Base-by-base conservation (phyloP, 371 early-diverging fungal species). In the Mucor piriformis region DNA sequence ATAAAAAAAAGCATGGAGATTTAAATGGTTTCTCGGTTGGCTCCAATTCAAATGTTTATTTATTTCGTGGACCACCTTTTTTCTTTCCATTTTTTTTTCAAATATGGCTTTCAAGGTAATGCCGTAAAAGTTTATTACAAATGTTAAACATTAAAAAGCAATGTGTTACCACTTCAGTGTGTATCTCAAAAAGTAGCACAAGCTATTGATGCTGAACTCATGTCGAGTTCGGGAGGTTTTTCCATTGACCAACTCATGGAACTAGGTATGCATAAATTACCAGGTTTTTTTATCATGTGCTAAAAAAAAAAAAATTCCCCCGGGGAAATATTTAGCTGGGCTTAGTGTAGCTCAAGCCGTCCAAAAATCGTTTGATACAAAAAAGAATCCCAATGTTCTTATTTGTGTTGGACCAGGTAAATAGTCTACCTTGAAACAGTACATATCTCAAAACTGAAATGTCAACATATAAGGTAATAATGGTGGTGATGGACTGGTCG, bases 401-500 rank as follows among this genome's bases (percentile, higher is more conserved):
- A 84, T 95, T 8, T 92, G 90, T 64, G 87, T 88, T 40, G 92
- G 92, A 0, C 93, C 93, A 23, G 97, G 93, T 57, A 66, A 54
- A 40, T 6, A 35, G 32, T 37, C 15, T 37, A n/a, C n/a, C 11
- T 33, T 38, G 38, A 34, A 18, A 21, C 10, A 11, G 43, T 21
- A 43, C 7, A 20, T 43, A 21, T 21, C 13, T 20, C 43, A 21
- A 43, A 43, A 20, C 24, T 23, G 46, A 46, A 21, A 46, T 13
- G 3, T 1, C 21, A 21, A 46, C 11, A 11, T 13, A n/a, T 12
- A 42, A 73, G 77, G 78, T 18, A 96, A 96, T 69, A 97, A 97
- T 69, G 97, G 97, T n/a, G 96, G 96, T 21, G 98, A 97, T 72
- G 98, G 89, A 78, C 69, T 56, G 8, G 98, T 97, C 11, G 93